These are phyloP conservation scores for Fusarium continuum DNA, from an alignment of 2,329 filamentous ascomycete genomes.

Conservation along the genomic window DNA sequence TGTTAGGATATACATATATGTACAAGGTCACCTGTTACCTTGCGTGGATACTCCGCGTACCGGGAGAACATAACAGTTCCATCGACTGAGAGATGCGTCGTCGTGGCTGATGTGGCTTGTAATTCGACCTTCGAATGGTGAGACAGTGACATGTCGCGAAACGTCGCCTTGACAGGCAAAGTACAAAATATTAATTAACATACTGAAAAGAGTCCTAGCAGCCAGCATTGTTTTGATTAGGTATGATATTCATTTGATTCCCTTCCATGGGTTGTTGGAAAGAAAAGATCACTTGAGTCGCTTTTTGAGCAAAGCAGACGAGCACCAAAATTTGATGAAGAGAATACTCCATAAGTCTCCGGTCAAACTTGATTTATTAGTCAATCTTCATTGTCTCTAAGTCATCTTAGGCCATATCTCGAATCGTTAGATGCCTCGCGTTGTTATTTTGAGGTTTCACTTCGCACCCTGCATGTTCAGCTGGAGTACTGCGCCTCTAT, in stretches of 20 bases:
- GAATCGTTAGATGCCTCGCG: constrained; percentile 5
- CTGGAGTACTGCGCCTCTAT: neutral
- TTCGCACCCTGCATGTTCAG: constrained; percentile 8
- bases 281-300: neutral
- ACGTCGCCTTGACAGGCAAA: constrained; percentile 11
- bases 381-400: neutral
- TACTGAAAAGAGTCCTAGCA: neutral
- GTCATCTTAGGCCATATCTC: constrained; percentile 1
- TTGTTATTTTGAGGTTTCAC: constrained; percentile 17
- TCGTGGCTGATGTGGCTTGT: constrained; percentile 11
- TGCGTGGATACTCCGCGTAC: neutral
- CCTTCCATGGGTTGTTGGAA: too few species aligned
- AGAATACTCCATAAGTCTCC: neutral
- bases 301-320: too few species aligned
- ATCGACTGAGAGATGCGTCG: neutral
- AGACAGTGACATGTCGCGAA: constrained; percentile 10
- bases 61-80: neutral
- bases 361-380: neutral
- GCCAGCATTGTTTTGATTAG: neutral
- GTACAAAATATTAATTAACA: neutral
- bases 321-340: too few species aligned
- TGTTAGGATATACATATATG: too few species aligned
- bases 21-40: neutral
- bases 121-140: neutral
- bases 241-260: too few species aligned